Conservation (phyloP, 2,329 filamentous ascomycete genomes). For the Neonectria magnoliae region DNA sequence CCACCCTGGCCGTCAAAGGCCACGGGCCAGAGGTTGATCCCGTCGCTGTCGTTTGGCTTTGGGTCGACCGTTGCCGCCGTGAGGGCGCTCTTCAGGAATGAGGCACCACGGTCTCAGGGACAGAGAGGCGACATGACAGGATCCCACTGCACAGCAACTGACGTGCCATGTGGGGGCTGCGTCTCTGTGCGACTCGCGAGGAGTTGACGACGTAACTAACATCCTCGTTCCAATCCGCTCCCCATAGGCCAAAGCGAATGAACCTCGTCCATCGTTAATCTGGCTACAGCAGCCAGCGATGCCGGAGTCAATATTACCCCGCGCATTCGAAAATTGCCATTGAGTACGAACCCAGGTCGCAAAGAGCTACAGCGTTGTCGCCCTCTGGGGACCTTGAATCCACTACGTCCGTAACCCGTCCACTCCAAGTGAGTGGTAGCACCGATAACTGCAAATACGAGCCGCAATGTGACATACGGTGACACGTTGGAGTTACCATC, state of each 20-base stretch:
- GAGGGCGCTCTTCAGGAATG: conserved; percentile 7
- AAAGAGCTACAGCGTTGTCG: not conserved
- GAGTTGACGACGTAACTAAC: conserved; percentile 6
- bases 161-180: conserved; percentile 8
- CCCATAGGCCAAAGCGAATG: conserved; percentile 1
- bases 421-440: not conserved
- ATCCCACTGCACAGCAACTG: not conserved
- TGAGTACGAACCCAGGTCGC: not conserved
- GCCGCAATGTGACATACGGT: conserved; percentile 8
- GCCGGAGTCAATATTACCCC: conserved; percentile 21
- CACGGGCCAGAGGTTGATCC: conserved; percentile 15
- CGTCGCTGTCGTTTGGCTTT: conserved; percentile 6
- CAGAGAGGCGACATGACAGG: not conserved
- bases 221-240: conserved; percentile 1
- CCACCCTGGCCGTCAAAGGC: conserved; percentile 1
- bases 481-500: not conserved
- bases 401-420: conserved; percentile 1
- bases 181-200: not conserved
- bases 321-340: conserved; percentile 7
- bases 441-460: conserved; percentile 6
- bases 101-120: not conserved
- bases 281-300: conserved; percentile 13
- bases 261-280: conserved; percentile 2
- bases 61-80: conserved; percentile 19
- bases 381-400: not conserved